Conservation (phyloP, 768 basidiomycete species). For the Tylopilus rubrobrunneus region DNA sequence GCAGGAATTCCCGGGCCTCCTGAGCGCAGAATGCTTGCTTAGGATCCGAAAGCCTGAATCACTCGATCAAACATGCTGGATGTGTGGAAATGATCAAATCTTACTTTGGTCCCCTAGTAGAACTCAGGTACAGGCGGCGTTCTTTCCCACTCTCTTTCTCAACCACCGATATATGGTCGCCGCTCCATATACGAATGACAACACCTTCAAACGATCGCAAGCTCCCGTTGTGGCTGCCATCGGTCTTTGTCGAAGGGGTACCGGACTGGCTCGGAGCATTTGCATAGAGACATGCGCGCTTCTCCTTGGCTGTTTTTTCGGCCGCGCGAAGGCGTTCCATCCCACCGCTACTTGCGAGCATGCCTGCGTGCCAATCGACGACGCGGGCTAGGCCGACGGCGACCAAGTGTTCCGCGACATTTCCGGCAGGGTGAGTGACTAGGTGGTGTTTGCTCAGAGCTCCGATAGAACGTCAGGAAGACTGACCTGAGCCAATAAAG, state of each 20-base stretch:
- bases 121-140: constrained; percentile 81
- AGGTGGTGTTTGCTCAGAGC: not conserved
- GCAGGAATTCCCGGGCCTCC: constrained; percentile 90
- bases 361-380: constrained; percentile 97
- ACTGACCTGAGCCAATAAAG: constrained; percentile 82
- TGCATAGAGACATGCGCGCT: constrained; percentile 66
- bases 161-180: constrained; percentile 81
- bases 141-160: constrained; percentile 74
- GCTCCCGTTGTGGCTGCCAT: constrained; percentile 42
- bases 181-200: constrained; percentile 87
- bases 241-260: constrained; percentile 40
- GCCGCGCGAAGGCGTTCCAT: constrained; percentile 87
- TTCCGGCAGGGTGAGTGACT: constrained; percentile 91
- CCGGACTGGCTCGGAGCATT: constrained; percentile 39
- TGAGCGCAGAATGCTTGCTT: constrained; percentile 85
- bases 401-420: constrained; percentile 88
- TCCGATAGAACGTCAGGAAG: not conserved
- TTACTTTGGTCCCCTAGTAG: constrained; percentile 81
- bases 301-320: constrained; percentile 78
- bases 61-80: constrained; percentile 1
- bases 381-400: constrained; percentile 83
- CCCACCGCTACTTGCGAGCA: constrained; percentile 77
- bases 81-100: constrained; percentile 13
- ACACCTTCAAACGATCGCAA: constrained; percentile 69
- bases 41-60: constrained; percentile 69